Evolutionary conservation across 2,329 filamentous ascomycete genomes (phyloP).

Genomic region (Hypoxylon sp.): DNA sequence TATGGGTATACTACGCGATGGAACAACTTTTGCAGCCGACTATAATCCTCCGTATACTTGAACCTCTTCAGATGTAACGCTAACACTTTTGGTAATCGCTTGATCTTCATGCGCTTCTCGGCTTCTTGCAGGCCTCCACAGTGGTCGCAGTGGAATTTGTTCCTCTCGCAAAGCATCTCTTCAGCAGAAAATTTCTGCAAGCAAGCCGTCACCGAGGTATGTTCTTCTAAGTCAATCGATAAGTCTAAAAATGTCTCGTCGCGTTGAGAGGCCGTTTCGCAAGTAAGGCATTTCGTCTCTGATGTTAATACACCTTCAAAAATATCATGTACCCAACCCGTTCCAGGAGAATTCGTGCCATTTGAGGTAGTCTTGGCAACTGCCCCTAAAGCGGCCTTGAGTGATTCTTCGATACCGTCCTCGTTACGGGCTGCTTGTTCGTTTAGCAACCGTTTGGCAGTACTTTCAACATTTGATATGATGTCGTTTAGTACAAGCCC

Average conservation of each 20-base stretch:
- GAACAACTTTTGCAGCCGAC: constrained; percentile 94
- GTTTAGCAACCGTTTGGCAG: constrained; percentile 76
- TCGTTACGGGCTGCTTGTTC: constrained; percentile 60
- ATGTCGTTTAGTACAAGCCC: constrained; percentile 96
- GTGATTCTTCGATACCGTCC: constrained; percentile 66
- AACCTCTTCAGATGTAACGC: constrained; percentile 96
- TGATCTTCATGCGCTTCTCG: constrained; percentile 99
- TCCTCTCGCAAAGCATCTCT: constrained; percentile 97
- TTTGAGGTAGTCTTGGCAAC: constrained; percentile 54
- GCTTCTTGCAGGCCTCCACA: constrained; percentile 97
- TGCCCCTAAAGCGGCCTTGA: constrained; percentile 62
- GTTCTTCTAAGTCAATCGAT: constrained; percentile 94
- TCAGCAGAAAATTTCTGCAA: constrained; percentile 96
- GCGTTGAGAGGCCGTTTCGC: constrained; percentile 93
- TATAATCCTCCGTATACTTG: constrained; percentile 97
- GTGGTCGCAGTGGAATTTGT: constrained; percentile 99
- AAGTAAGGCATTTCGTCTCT: constrained; percentile 95
- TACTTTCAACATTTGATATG: constrained; percentile 92
- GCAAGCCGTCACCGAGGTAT: constrained; percentile 96
- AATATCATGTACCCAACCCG: constrained; percentile 95
- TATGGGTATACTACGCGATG: constrained; percentile 98
- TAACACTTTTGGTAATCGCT: constrained; percentile 90
- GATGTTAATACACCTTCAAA: constrained; percentile 96
- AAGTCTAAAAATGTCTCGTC: constrained; percentile 97
- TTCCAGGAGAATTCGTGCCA: constrained; percentile 71